Base-by-base conservation (phyloP, 2,329 filamentous ascomycete species). In the Myriosclerotinia duriaeana region DNA sequence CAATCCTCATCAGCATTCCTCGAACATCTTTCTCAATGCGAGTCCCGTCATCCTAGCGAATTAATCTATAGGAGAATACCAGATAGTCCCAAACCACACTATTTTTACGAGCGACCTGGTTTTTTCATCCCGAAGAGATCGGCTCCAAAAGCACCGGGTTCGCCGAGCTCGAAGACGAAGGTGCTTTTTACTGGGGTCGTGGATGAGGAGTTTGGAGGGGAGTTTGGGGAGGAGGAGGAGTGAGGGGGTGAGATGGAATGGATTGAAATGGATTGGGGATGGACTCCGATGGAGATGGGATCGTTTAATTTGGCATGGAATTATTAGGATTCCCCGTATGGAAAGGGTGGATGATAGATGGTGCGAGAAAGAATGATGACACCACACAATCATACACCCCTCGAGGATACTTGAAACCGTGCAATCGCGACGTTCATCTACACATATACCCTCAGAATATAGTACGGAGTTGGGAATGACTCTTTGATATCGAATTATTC, bases 31-130 rank as follows among this genome's bases (percentile, higher is more conserved):
- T 36, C 20, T 5, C 30, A 5, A 48, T 60, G 22, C n/a, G 56
- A 60, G 1, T 22, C 56, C 3, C 44, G 42, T 36, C 56, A 60
- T 38, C 44, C 56, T 5, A 48, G 42, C 12, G 56, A 60, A 38
- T 34, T 36, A 20, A 14, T 36, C 30, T 60, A 60, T 36, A 48
- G 44, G 22, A 34, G 56, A 11, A 50, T 60, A 20, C 42, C 56
- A 5, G 56, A 60, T 38, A 60, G 56, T 22, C 56, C 56, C 3
- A 60, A 60, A 17, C 56, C 56, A 2, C 56, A 60, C 36, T 60
- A 60, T 15, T 60, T 60, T 5, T 60, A 60, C 14, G 56, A 60
- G 30, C n/a, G 56, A 60, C 56, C 56, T 2, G 56, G 42, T 3
- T 60, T 50, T 48, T 60, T 60, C 5, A 60, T 36, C 12, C 56